These are phyloP conservation scores for Termitomyces sp. DNA, from an alignment of 768 basidiomycete genomes.

Conservation along the genomic window DNA sequence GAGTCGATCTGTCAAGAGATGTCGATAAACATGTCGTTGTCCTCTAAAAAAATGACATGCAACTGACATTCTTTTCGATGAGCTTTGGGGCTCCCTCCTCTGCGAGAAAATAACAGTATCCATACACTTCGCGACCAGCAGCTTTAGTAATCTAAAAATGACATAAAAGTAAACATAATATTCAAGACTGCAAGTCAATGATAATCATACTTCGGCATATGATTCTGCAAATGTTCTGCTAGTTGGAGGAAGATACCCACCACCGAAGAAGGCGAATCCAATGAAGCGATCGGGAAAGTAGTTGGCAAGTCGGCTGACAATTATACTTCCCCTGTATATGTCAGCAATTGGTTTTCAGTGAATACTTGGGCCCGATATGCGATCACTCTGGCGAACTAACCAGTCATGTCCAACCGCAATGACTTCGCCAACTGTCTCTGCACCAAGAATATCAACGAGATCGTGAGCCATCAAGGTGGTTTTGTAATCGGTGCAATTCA, in stretches of 20 bases:
- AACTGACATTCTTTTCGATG: constrained; percentile 34
- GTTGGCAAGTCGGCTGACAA: constrained; percentile 36
- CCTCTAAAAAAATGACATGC: neutral
- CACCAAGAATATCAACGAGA: constrained; percentile 38
- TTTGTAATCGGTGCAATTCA: constrained; percentile 31
- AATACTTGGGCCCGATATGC: neutral
- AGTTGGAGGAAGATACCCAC: constrained; percentile 30
- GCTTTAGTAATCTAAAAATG: constrained; percentile 13
- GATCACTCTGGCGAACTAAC: constrained; percentile 17
- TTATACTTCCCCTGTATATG: constrained; percentile 30
- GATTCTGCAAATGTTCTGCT: constrained; percentile 8
- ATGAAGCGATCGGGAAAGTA: constrained; percentile 34
- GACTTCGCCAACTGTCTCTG: constrained; percentile 26
- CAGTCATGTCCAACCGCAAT: constrained; percentile 45
- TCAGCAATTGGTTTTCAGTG: neutral
- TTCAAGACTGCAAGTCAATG: neutral
- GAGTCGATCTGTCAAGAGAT: constrained; percentile 30
- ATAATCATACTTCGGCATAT: neutral
- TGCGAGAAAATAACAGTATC: constrained; percentile 36
- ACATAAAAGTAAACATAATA: neutral
- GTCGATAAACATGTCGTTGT: no score
- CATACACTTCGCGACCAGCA: constrained; percentile 27
- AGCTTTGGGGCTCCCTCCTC: constrained; percentile 28
- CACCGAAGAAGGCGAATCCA: constrained; percentile 35
- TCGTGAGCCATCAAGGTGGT: constrained; percentile 32